A percentile compares a stretch with the other conserved stretches of the same genome.
These are phyloP conservation scores for Aquilaria agallochum DNA, from an alignment of 441 rosid genomes.

Conservation along the genomic window DNA sequence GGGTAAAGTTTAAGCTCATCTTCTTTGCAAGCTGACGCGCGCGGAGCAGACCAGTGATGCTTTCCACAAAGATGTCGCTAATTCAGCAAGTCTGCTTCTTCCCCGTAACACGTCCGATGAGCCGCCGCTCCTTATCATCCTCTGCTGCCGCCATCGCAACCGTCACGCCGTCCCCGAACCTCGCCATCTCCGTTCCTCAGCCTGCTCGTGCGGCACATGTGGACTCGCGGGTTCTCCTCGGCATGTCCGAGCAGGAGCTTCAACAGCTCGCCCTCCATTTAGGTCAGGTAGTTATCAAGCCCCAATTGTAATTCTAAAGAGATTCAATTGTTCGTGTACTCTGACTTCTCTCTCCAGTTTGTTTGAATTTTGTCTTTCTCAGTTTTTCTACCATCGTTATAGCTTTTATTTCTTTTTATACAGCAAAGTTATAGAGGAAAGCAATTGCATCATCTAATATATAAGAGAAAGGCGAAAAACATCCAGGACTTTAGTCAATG, in stretches of 20 bases:
- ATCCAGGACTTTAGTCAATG: slow-evolving; percentile 77
- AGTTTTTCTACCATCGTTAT: background rate
- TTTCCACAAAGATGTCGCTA: slow-evolving; percentile 43
- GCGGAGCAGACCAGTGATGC: slow-evolving; percentile 18
- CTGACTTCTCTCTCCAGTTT: background rate
- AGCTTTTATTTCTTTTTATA: background rate
- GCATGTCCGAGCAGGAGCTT: slow-evolving; percentile 86
- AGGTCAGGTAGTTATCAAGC: slow-evolving; percentile 55
- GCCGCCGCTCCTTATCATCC: slow-evolving; percentile 27
- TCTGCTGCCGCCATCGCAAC: slow-evolving; percentile 25
- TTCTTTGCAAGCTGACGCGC: slow-evolving; percentile 1
- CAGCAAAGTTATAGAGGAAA: slow-evolving; percentile 91
- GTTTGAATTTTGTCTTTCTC: background rate
- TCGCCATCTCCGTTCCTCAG: slow-evolving; percentile 12
- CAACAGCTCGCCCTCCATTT: slow-evolving; percentile 69
- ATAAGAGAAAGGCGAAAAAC: slow-evolving; percentile 73
- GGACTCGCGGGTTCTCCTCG: slow-evolving; percentile 67
- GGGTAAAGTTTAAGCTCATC: slow-evolving; percentile 11
- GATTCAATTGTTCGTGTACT: background rate
- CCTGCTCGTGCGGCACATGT: slow-evolving; percentile 34
- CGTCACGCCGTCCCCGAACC: slow-evolving; percentile 18
- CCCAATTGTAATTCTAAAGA: background rate
- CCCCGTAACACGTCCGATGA: slow-evolving; percentile 49
- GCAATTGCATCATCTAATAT: slow-evolving; percentile 79
- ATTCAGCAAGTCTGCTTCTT: slow-evolving; percentile 44